A percentile compares a stretch with the other conserved stretches of the same genome.
These are phyloP conservation scores for Populus hybrid DNA, from an alignment of 441 rosid species.

Conservation along the genomic window DNA sequence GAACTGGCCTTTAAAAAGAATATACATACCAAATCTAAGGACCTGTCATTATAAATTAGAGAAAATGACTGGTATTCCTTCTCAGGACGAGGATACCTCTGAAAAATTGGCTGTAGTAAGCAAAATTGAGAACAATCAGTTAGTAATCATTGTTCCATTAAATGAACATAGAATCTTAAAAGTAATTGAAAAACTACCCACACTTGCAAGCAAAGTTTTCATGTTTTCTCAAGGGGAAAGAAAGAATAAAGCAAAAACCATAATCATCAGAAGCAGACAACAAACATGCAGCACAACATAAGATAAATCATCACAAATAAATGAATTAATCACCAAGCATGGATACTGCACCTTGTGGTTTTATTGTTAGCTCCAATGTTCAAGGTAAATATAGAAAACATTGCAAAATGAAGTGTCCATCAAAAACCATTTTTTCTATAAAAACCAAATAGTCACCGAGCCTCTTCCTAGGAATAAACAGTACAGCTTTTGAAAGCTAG, in stretches of 20 bases:
- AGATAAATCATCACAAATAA: neutral
- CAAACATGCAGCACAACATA: neutral
- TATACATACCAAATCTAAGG: conserved; percentile 33
- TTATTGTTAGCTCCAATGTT: neutral
- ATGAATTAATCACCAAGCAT: neutral
- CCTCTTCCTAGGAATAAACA: neutral
- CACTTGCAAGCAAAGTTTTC: neutral
- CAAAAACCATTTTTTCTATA: neutral
- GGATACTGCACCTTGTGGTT: neutral
- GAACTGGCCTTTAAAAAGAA: neutral
- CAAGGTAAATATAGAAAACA: conserved; percentile 1
- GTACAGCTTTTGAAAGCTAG: neutral
- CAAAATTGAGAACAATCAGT: conserved; percentile 16
- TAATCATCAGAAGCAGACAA: neutral
- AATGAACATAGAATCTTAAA: neutral
- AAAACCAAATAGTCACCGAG: neutral
- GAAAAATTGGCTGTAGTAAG: conserved; percentile 78
- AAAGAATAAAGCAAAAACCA: conserved; percentile 1
- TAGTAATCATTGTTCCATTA: neutral
- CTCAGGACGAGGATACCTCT: conserved; percentile 73
- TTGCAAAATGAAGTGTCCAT: neutral
- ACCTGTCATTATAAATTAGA: conserved; percentile 33
- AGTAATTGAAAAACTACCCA: neutral
- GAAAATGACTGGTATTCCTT: conserved; percentile 42
- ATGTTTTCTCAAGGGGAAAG: neutral